Base-by-base conservation (phyloP, 768 basidiomycete genomes). In the Xanthoconium purpureum region DNA sequence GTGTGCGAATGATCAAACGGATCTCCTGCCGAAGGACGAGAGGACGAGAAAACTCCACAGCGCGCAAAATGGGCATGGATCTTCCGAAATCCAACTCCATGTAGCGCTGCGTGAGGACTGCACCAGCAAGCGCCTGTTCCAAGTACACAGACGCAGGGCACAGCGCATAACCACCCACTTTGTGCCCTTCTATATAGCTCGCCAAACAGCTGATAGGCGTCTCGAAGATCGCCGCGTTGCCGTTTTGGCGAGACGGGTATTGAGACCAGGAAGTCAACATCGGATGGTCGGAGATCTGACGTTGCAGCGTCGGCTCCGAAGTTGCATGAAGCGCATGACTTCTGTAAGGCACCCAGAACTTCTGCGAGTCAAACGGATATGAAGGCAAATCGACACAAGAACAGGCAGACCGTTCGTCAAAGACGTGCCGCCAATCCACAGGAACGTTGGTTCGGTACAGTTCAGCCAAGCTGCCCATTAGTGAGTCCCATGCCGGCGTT, bases 101-200 rank as follows among this genome's bases (percentile, higher is more conserved):
- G 18, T 77, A 66, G 12, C 66, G 66, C 28, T 66, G 65, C 5
- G 75, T 63, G 33, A 80, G 71, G 32, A 72, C 55, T 12, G 81
- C 71, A 1, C 78, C 80, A 7, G 80, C 77, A 36, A 80, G 68
- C 0, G 74, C 80, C 40, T 83, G 77, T 59, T 88, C 85, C 13
- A 84, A 64, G 59, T 87, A 87, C 2, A 87, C 78, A 0, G 85
- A 87, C 1, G 84, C 87, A 11, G 87, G 86, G 59, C 86, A 88
- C 6, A 87, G 74, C 0, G 82, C 74, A 35, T 76, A 53, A 5
- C 77, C 81, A 7, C 75, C 80, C 8, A 88, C 85, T n/a, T 64
- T 73, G 55, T 89, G 87, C 0, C 85, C 84, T 20, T 67, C 57
- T 8, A 89, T 83, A 54, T 74, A 77, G 14, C 62, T 56, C 14